Evolutionary conservation across 345 rosid genomes (phyloP).

Genomic region (Salix suchowensis): DNA sequence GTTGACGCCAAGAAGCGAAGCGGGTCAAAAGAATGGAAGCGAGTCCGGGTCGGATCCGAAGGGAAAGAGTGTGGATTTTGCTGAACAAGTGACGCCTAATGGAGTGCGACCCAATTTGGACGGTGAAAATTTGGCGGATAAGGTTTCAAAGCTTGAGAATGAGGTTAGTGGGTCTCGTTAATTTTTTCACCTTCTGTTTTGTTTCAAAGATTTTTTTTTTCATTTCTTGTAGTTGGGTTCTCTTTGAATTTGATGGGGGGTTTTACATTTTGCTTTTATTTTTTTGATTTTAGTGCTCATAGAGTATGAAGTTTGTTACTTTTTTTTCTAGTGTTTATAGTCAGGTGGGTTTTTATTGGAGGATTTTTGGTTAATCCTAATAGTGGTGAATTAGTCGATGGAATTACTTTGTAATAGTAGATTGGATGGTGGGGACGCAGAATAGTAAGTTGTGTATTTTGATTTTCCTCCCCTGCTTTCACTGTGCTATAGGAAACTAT

Average conservation of each 20-base stretch:
- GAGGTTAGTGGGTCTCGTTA: slow-evolving; percentile 48
- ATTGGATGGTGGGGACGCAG: too few species aligned
- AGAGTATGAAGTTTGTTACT: too few species aligned
- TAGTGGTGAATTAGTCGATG: too few species aligned
- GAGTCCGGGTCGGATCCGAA: slow-evolving; percentile 34
- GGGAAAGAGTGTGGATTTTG: slow-evolving; percentile 42
- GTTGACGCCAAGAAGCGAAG: slow-evolving; percentile 36
- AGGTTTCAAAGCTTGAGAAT: slow-evolving; percentile 59
- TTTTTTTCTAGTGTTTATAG: too few species aligned
- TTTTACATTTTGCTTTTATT: too few species aligned
- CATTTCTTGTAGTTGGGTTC: not conserved
- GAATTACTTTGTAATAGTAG: too few species aligned
- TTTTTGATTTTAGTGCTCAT: too few species aligned
- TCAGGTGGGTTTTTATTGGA: too few species aligned
- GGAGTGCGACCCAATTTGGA: slow-evolving; percentile 32
- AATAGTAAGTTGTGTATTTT: too few species aligned
- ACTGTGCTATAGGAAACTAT: too few species aligned
- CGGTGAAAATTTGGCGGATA: slow-evolving; percentile 37
- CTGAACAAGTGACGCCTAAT: slow-evolving; percentile 48
- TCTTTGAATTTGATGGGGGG: not conserved
- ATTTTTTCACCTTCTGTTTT: not conserved
- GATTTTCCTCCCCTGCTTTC: too few species aligned
- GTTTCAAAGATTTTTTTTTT: not conserved
- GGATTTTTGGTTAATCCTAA: too few species aligned
- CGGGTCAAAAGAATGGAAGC: slow-evolving; percentile 27